A percentile compares a stretch with the other conserved stretches of the same genome.
Evolutionary conservation across 768 basidiomycete species (phyloP).

Genomic region (Rhizopogon vesiculosus): DNA sequence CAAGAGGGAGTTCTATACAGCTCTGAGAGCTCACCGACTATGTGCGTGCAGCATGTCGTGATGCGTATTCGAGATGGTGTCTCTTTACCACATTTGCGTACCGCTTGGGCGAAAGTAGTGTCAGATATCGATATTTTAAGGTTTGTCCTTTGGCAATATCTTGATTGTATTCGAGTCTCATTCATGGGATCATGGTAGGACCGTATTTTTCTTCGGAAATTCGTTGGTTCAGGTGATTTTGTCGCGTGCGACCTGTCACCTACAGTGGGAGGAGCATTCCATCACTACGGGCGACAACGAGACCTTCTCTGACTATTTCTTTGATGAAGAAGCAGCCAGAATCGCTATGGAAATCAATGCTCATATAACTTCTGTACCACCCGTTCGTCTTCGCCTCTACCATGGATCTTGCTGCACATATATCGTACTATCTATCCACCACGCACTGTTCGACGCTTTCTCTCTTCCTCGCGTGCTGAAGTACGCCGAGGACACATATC

Average conservation of each 20-base stretch:
- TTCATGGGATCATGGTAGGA: slow-evolving; percentile 11
- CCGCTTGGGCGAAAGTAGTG: slow-evolving; percentile 31
- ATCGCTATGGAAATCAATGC: slow-evolving; percentile 21
- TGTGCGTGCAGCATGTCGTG: slow-evolving; percentile 43
- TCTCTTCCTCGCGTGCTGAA: slow-evolving; percentile 26
- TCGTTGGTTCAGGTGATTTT: slow-evolving; percentile 26
- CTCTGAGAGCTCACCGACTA: slow-evolving; percentile 29
- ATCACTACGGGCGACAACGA: slow-evolving; percentile 6
- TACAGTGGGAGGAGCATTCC: slow-evolving; percentile 14
- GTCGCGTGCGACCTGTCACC: slow-evolving; percentile 3
- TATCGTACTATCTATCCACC: slow-evolving; percentile 27
- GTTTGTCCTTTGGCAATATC: slow-evolving; percentile 4
- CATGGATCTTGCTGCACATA: slow-evolving; percentile 1
- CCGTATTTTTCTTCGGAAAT: slow-evolving; percentile 26
- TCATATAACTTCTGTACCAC: slow-evolving; percentile 11
- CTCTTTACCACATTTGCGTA: slow-evolving; percentile 18
- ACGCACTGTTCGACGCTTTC: slow-evolving; percentile 28
- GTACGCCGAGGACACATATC: slow-evolving; percentile 19
- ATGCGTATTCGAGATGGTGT: slow-evolving; percentile 21
- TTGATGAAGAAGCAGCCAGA: slow-evolving; percentile 12
- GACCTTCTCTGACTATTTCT: slow-evolving; percentile 17
- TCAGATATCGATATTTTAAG: slow-evolving; percentile 22
- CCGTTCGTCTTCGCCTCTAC: slow-evolving; percentile 12
- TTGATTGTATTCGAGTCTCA: background rate
- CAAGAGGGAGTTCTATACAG: slow-evolving; percentile 44